Evolutionary conservation across 2,329 filamentous ascomycete genomes (phyloP).

Genomic region (Lecanoromycetidae sp.): DNA sequence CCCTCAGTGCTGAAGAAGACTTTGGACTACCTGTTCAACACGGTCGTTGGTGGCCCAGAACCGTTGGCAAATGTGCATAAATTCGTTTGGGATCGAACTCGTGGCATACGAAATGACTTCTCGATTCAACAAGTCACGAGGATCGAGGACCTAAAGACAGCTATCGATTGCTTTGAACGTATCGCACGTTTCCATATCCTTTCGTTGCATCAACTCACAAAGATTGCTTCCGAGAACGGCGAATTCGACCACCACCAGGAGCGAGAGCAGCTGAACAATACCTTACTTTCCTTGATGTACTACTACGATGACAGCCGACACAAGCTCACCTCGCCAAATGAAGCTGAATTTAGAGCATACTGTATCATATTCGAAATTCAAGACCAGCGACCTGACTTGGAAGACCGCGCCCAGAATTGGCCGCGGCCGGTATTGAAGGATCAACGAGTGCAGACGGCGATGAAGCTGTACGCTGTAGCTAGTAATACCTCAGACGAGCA

Average conservation of each 20-base stretch:
- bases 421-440: slow-evolving; percentile 39
- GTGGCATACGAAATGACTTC: slow-evolving; percentile 53
- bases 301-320: slow-evolving; percentile 46
- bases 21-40: slow-evolving; percentile 37
- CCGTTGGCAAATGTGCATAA: slow-evolving; percentile 43
- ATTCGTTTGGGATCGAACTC: slow-evolving; percentile 55
- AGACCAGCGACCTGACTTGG: slow-evolving; percentile 41
- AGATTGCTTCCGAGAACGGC: slow-evolving; percentile 35
- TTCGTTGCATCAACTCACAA: slow-evolving; percentile 47
- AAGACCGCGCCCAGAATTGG: slow-evolving; percentile 47
- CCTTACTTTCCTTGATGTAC: slow-evolving; percentile 48
- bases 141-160: slow-evolving; percentile 42
- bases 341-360: slow-evolving; percentile 53
- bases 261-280: slow-evolving; percentile 52
- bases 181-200: slow-evolving; percentile 54
- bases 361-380: slow-evolving; percentile 46
- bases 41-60: slow-evolving; percentile 40
- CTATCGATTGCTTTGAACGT: slow-evolving; percentile 49
- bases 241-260: slow-evolving; percentile 49
- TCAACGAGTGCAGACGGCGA: slow-evolving; percentile 42
- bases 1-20: slow-evolving; percentile 37
- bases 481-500: slow-evolving; percentile 41
- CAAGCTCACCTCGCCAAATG: slow-evolving; percentile 41
- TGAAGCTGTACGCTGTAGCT: slow-evolving; percentile 45
- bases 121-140: slow-evolving; percentile 49